phyloP scores from a whole-genome alignment of 2,329 filamentous ascomycete genomes.

The Colletotrichum liriopes region DNA sequence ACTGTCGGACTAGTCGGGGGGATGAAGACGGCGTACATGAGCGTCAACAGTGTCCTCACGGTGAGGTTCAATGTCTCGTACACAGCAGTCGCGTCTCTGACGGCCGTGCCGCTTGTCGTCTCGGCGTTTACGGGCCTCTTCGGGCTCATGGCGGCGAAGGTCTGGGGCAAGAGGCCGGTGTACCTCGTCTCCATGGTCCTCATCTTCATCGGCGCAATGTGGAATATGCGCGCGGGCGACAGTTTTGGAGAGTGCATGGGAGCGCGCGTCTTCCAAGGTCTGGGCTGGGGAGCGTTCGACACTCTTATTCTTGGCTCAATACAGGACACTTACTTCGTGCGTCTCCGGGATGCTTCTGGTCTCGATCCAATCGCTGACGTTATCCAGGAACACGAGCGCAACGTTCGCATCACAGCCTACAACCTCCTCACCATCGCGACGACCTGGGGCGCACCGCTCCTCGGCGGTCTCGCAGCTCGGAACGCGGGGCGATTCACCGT shows the following conservation, averaged over 20 bases:
- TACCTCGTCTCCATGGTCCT: constrained; percentile 64
- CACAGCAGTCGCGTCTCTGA: constrained; percentile 64
- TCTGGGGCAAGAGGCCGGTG: constrained; percentile 69
- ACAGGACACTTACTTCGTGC: constrained; percentile 71
- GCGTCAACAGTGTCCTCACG: constrained; percentile 62
- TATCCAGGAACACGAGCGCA: constrained; percentile 67
- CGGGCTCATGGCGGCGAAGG: constrained; percentile 59
- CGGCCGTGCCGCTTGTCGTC: constrained; percentile 67
- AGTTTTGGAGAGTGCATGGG: constrained; percentile 65
- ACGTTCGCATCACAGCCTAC: constrained; percentile 61
- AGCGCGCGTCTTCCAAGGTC: constrained; percentile 68
- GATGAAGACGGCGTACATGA: constrained; percentile 70
- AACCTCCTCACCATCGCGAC: constrained; percentile 61
- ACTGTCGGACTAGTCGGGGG: constrained; percentile 63
- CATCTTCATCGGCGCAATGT: constrained; percentile 65
- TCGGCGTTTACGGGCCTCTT: constrained; percentile 62
- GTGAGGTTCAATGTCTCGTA: constrained; percentile 62
- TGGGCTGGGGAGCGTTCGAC: constrained; percentile 74
- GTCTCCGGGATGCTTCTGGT: constrained; percentile 43
- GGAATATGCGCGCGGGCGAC: constrained; percentile 62
- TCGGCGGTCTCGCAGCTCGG: constrained; percentile 66
- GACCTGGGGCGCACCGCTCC: constrained; percentile 69
- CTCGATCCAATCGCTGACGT: constrained; percentile 44
- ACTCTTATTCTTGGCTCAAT: constrained; percentile 67
- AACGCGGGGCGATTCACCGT: constrained; percentile 58